Evolutionary conservation across 2,329 filamentous ascomycete species (phyloP), one percentile per base, ranked within the genome.

Genomic region (Nakataea oryzae): DNA sequence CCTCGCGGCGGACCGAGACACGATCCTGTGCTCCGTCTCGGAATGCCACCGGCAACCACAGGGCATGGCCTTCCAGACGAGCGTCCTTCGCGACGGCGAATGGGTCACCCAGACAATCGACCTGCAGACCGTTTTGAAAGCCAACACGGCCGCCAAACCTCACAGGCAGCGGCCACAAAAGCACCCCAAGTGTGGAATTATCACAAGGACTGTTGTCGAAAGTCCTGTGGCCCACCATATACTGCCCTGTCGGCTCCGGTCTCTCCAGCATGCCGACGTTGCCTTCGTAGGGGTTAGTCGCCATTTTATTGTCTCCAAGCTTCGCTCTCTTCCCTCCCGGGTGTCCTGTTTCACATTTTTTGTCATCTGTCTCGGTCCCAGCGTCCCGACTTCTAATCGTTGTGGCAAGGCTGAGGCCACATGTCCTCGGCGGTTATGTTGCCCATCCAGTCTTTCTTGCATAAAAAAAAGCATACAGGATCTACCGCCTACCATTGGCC

Each of bases 171-270:
- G 63, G 28, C 63, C 66, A 60, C 73, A 69, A 62, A 75, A 69
- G 60, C 74, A 77, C 32, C 85, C 88, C 7, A 75, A 74, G 26
- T 82, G 87, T 64, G 95, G 91, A 4, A 70, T 97, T 34, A 79
- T 97, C 57, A 91, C 91, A 0, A 86, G 84, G 69, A 96, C 93
- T 0, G 72, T 96, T 32, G 78, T 93, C 60, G 83, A 86, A 61
- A 96, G 90, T 65, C 89, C 93, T 1, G 78, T 89, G 47, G 82
- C 88, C 62, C 87, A 88, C 70, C 89, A 84, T 78, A 88, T 97
- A 56, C 77, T 96, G 17, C 90, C 92, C 14, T 90, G 87, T n/a
- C 85, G 87, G 64, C 78, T 97, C 63, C 83, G 93, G 63, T 86
- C 86, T 62, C 79, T 80, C 60, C 74, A 80, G 56, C 79, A 86